A percentile compares a stretch with the other conserved stretches of the same genome.
Conservation (phyloP, 78 protist genomes). For the Dictyostelium brefeldianum region DNA sequence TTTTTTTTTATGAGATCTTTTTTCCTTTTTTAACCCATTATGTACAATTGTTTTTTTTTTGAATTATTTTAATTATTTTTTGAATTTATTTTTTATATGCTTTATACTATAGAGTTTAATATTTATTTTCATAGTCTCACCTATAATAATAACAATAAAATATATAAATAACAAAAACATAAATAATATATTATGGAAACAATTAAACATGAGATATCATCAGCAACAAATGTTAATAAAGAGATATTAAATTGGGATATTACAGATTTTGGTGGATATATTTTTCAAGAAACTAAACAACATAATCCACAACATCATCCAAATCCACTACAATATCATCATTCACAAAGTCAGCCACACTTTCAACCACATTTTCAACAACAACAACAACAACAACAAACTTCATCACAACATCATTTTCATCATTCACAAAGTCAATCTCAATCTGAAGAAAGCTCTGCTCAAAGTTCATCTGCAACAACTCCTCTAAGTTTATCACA, state of each 20-base stretch:
- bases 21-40: too few relatives aligned
- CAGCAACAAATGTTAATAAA: not conserved
- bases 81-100: too few relatives aligned
- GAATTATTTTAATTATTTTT: too few relatives aligned
- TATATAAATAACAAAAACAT: too few relatives aligned
- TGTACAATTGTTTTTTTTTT: too few relatives aligned
- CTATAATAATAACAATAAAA: too few relatives aligned
- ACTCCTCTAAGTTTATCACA: not conserved
- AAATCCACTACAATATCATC: constrained; percentile 1
- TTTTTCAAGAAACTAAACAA: not conserved
- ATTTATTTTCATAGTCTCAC: too few relatives aligned
- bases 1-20: too few relatives aligned
- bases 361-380: not conserved
- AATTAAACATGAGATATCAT: too few relatives aligned
- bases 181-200: too few relatives aligned
- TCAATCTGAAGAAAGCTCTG: not conserved
- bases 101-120: too few relatives aligned
- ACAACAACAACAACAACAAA: not conserved
- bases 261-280: not conserved
- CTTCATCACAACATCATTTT: not conserved
- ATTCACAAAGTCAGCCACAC: not conserved
- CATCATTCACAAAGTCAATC: not conserved
- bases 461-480: not conserved
- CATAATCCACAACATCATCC: not conserved
- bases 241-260: constrained; percentile 4